A percentile compares a stretch with the other conserved stretches of the same genome.
Evolutionary conservation across 371 early-diverging fungal genomes (phyloP).

Genomic region (Catenaria anguillulae): DNA sequence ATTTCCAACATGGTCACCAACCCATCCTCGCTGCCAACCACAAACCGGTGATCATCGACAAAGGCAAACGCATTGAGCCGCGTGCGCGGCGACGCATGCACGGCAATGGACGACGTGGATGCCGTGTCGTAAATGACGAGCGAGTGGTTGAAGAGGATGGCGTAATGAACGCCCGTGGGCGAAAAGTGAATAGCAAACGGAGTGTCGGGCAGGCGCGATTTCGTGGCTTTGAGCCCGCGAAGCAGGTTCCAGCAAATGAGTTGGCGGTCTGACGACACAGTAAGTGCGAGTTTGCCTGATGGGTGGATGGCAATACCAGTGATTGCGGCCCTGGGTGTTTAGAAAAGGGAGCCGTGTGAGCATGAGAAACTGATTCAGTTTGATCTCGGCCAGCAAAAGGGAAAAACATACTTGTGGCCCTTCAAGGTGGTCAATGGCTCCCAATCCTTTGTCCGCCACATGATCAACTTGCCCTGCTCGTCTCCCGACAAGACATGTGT

Average conservation of each 20-base stretch:
- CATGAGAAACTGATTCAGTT: not conserved
- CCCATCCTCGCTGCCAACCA: slow-evolving; percentile 11
- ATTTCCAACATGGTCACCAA: not conserved
- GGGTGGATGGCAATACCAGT: slow-evolving; percentile 73
- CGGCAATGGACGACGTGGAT: slow-evolving; percentile 22
- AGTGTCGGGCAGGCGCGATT: slow-evolving; percentile 38
- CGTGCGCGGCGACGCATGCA: not conserved
- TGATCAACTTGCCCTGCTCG: slow-evolving; percentile 72
- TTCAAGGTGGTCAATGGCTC: slow-evolving; percentile 73
- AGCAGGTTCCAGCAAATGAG: slow-evolving; percentile 80
- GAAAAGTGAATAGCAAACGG: slow-evolving; percentile 9
- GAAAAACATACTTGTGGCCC: slow-evolving; percentile 59
- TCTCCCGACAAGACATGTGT: slow-evolving; percentile 74
- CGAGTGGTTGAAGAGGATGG: slow-evolving; percentile 51
- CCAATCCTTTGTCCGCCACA: slow-evolving; percentile 92
- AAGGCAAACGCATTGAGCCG: not conserved
- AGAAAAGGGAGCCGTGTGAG: no score
- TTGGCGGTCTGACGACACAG: slow-evolving; percentile 63
- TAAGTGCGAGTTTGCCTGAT: slow-evolving; percentile 75
- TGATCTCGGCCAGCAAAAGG: not conserved
- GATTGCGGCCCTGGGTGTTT: slow-evolving; percentile 19
- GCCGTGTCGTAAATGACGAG: slow-evolving; percentile 52
- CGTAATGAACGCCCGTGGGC: slow-evolving; percentile 47
- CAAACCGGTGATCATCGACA: slow-evolving; percentile 6
- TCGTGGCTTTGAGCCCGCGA: slow-evolving; percentile 64